Conservation (phyloP, 2,329 filamentous ascomycete species). For the Sporothrix mexicana region DNA sequence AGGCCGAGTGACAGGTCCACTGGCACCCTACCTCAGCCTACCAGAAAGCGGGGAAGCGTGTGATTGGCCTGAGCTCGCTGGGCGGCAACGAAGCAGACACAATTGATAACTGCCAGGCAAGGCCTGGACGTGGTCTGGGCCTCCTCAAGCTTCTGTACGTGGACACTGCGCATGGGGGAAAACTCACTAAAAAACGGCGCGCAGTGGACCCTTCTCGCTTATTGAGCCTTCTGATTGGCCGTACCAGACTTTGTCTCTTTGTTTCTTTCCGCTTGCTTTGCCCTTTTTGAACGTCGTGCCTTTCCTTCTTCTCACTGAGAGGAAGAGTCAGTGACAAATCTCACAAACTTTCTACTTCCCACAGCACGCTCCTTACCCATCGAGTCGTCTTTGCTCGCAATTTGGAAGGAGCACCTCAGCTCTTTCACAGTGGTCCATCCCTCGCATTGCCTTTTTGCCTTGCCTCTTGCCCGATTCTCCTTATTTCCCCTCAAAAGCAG, state of each 20-base stretch:
- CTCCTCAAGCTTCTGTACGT: background rate
- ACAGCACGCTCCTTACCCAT: background rate
- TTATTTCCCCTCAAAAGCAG: too few relatives aligned
- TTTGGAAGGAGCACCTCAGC: constrained; percentile 12
- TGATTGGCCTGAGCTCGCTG: constrained; percentile 17
- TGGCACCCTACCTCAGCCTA: background rate
- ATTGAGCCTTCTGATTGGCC: background rate
- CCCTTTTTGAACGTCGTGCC: background rate
- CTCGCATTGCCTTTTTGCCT: background rate
- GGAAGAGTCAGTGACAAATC: background rate
- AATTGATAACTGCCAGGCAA: too few relatives aligned
- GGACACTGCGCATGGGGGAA: background rate
- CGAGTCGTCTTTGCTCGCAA: background rate
- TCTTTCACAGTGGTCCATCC: background rate
- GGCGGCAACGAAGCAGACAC: constrained; percentile 1
- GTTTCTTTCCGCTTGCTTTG: background rate
- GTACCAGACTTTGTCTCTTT: constrained; percentile 9
- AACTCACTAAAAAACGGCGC: background rate
- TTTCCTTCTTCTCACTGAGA: background rate
- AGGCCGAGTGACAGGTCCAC: constrained; percentile 26
- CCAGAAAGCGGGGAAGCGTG: constrained; percentile 20
- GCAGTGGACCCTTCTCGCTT: constrained; percentile 15
- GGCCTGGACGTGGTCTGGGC: constrained; percentile 13
- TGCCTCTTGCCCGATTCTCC: background rate
- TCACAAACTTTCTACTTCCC: background rate